Conservation (phyloP, 441 rosid species). For the Bruguiera hainesii region DNA sequence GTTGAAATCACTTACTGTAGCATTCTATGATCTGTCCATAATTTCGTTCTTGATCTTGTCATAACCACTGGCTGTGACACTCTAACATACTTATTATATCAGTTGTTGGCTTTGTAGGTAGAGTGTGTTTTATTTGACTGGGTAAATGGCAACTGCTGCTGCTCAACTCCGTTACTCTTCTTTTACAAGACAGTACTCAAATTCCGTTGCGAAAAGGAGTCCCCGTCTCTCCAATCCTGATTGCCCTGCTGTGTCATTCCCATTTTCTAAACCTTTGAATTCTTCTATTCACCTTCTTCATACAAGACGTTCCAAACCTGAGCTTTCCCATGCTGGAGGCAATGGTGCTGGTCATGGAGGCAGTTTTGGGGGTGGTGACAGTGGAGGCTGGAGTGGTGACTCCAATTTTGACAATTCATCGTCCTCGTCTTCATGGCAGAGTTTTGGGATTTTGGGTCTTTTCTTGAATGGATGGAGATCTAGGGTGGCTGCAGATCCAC, state of each 20-base stretch:
- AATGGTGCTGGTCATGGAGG: conserved; percentile 36
- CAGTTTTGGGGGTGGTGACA: conserved; percentile 38
- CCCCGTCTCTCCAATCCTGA: conserved; percentile 21
- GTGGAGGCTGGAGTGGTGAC: conserved; percentile 26
- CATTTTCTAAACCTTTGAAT: conserved; percentile 29
- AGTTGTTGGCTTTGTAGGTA: too few species aligned
- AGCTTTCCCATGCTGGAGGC: conserved; percentile 22
- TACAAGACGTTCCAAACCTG: conserved; percentile 4
- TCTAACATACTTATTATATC: too few species aligned
- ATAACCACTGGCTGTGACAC: too few species aligned
- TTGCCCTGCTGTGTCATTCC: conserved; percentile 21
- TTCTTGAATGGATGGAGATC: conserved; percentile 76
- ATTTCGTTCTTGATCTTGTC: too few species aligned
- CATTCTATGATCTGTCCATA: too few species aligned
- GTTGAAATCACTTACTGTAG: too few species aligned
- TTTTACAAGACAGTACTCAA: conserved; percentile 28
- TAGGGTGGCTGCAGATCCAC: conserved; percentile 90
- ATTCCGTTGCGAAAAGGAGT: conserved; percentile 5
- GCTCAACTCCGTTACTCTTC: conserved; percentile 38
- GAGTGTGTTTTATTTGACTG: background rate
- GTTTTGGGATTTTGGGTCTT: conserved; percentile 51
- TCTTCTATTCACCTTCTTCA: conserved; percentile 34
- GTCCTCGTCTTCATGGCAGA: conserved; percentile 21
- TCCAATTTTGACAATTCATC: conserved; percentile 28
- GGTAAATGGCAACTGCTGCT: conserved; percentile 42